Conservation (phyloP, 2,329 filamentous ascomycete species). For the Mariannaea elegans region DNA sequence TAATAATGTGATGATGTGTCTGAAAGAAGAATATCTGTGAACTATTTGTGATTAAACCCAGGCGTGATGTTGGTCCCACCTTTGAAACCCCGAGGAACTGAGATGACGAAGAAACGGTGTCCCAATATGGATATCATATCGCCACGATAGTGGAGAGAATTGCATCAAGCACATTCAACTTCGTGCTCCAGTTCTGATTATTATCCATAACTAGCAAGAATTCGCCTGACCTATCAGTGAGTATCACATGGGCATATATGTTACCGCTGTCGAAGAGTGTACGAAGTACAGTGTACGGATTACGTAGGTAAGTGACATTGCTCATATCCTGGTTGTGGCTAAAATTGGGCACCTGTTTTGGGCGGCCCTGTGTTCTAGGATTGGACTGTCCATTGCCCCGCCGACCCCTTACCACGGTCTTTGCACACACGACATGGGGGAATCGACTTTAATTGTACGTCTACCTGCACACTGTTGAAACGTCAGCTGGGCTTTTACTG, state of each 20-base stretch:
- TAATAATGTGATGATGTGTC: conserved; percentile 15
- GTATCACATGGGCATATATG: too few species aligned
- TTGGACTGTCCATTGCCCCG: conserved; percentile 20
- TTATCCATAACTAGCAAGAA: too few species aligned
- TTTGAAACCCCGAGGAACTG: too few species aligned
- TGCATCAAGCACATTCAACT: too few species aligned
- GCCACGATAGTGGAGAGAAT: too few species aligned
- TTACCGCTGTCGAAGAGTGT: too few species aligned
- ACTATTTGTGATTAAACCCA: neutral
- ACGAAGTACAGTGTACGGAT: too few species aligned
- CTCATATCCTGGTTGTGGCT: neutral
- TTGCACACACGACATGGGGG: conserved; percentile 21
- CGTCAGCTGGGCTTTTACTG: conserved; percentile 28
- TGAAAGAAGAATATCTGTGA: neutral
- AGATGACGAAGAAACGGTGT: too few species aligned
- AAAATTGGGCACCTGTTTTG: conserved; percentile 7
- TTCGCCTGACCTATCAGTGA: too few species aligned
- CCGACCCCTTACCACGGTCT: conserved; percentile 25
- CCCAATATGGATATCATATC: too few species aligned
- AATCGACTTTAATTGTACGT: conserved; percentile 24
- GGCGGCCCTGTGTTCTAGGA: neutral
- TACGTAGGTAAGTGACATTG: neutral
- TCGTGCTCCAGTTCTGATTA: too few species aligned
- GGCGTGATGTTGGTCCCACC: neutral
- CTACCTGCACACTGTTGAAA: conserved; percentile 32